Base-by-base conservation (phyloP, 2,329 filamentous ascomycete species). In the Hypoxylon sp. region DNA sequence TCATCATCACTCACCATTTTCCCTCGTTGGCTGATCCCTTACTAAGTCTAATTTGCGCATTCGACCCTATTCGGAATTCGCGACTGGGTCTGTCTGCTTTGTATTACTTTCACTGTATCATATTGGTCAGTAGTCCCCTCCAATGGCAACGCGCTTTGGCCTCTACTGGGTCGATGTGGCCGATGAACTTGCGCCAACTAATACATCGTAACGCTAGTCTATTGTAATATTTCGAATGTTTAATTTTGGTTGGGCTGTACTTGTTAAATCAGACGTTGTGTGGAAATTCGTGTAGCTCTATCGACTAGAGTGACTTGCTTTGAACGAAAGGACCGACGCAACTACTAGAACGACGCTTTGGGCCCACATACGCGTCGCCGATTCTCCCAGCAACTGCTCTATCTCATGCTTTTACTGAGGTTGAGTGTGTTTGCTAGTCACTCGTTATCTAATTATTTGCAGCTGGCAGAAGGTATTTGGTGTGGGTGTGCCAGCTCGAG, bases 41-140 rank as follows among this genome's bases (percentile, higher is more conserved):
- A 66, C 58, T 66, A 54, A 63, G 14, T 46, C 62, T 71, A 55
- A 61, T 65, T 46, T 71, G 46, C 63, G 73, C 65, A 76, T 76
- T 72, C 67, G 72, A 64, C 63, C 66, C 53, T 47, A 61, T 65
- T 47, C 63, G 67, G 73, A 73, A 58, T 48, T 74, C 74, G 73
- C 75, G 71, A 78, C 75, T 76, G 68, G 69, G 71, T 67, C 71
- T 71, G 74, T 60, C 67, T 62, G 58, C 64, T 44, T 64, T 75
- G 69, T 70, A 74, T 71, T 74, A 68, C 72, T 67, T 76, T 75
- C 74, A 58, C 76, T 81, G 79, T 81, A 81, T 78, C 76, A 81
- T 82, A 81, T 80, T 81, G 80, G 80, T 82, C 76, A 81, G 80
- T 81, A 66, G 10, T 14, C 35, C 48, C 72, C 67, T 77, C 78